Base-by-base conservation (phyloP, 768 basidiomycete genomes). In the Pleurotus sapidus region DNA sequence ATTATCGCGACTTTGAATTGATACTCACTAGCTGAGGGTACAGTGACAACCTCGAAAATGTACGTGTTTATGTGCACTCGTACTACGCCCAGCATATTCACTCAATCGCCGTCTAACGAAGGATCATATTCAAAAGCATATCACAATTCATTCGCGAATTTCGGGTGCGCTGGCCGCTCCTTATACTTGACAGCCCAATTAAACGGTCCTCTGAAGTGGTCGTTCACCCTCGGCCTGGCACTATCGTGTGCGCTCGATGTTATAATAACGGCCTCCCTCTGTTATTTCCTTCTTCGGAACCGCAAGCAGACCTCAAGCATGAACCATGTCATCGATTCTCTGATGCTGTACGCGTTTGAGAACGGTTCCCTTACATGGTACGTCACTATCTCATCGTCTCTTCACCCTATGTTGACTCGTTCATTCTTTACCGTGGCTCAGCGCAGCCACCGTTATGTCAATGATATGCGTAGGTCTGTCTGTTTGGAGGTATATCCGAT, bases 341-440 rank as follows among this genome's bases (percentile, higher is more conserved):
- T 82, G 23, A 78, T 78, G 27, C 63, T 76, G 12, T 84, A 84
- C 61, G 72, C 80, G 0, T 79, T 83, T 56, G 82, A 84, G 62
- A 83, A 77, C 37, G 81, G 81, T 14, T 68, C 73, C 15, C 64
- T 83, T 17, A 83, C 82, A n/a, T 77, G 77, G 77, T 76, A 61
- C 11, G 63, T 15, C 49, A 1, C 15, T 7, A 40, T 14, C 14
- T 5, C n/a, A 20, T 11, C 15, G 6, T 18, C 6, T 8, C 15
- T 12, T 17, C 7, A 17, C 7, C 2, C 12, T 5, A 17, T 14
- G 14, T 14, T 18, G 25, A 42, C 8, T 45, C n/a, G 15, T 6
- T 45, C 42, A 4, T 45, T 23, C 42, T 45, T 17, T 15, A 54
- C 18, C 24, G 12, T 23, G 34, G 24, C 30, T 8, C 42, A 80